Evolutionary conservation across 371 early-diverging fungal species (phyloP), one percentile per base, ranked within the genome.

Genomic region (Chytridiales sp.): DNA sequence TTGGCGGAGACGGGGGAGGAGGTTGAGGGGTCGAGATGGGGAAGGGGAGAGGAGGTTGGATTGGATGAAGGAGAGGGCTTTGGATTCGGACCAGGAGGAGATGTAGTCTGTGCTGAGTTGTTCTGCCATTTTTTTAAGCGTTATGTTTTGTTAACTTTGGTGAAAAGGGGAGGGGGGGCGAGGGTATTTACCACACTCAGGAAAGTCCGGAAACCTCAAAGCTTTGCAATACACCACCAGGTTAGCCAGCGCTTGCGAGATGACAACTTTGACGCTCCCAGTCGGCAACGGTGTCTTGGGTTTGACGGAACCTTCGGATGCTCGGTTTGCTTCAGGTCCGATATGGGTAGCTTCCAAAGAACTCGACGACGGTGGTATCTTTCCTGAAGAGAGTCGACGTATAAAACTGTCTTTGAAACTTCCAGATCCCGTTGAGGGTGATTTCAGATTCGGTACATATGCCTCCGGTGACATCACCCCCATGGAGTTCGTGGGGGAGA

Each of bases 161-260:
- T 5, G 44, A 4, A 24, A 38, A 31, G 26, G 26, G 50, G 13
- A 30, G 2, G 13, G 35, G 30, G 29, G 3, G 0, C 9, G 24
- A n/a, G 22, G 19, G 21, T n/a, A 54, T 41, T 11, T 29, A 65
- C 66, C 50, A 30, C 50, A 29, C 22, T 19, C 44, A 21, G 42
- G 30, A 22, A 85, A 72, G n/a, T 78, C 80, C 21, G 76, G 77
- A 42, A 87, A 87, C 32, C 79, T 77, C 3, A 74, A 73, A 1
- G 86, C 82, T 54, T 85, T 83, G 67, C 86, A 87, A 56, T 88
- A 88, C 46, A 87, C 73, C 11, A 86, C 75, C 38, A 90, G 72
- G 31, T 85, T 80, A 13, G 84, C 78, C 43, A 90, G 68, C 43
- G 79, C 76, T 30, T 75, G 76, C 1, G 87, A 80, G 15, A 86